phyloP scores from a whole-genome alignment of 306 rosid species.

The Ormosia semicastrata region DNA sequence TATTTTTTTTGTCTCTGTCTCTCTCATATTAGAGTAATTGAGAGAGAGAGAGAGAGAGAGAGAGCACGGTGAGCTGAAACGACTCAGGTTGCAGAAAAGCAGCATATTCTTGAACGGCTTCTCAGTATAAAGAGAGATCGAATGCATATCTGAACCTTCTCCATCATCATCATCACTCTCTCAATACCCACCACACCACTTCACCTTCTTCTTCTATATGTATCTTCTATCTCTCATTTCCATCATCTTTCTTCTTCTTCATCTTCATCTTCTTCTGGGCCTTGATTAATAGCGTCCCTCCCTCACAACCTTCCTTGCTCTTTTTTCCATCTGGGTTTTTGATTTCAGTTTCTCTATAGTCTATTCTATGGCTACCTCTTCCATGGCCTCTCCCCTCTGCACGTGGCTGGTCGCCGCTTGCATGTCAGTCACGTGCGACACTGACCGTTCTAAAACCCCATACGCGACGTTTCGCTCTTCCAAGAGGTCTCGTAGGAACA shows the following conservation, averaged over 20 bases:
- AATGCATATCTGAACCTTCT: conserved; percentile 28
- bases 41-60: conserved; percentile 2
- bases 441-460: conserved; percentile 46
- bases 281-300: conserved; percentile 10
- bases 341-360: not conserved
- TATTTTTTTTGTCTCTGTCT: not conserved
- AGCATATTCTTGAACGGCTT: conserved; percentile 35
- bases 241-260: not conserved
- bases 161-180: not conserved
- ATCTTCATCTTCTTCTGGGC: not conserved
- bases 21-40: not conserved
- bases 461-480: conserved; percentile 31
- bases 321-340: conserved; percentile 5
- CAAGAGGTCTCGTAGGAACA: conserved; percentile 43
- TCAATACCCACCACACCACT: not conserved
- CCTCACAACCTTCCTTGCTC: not conserved
- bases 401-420: conserved; percentile 97
- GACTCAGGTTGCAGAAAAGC: conserved; percentile 52
- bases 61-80: conserved; percentile 9
- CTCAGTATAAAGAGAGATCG: conserved; percentile 20
- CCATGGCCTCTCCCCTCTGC: conserved; percentile 76
- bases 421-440: conserved; percentile 87
- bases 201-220: not conserved
- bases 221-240: not conserved
- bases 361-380: conserved; percentile 54